A percentile compares a stretch with the other conserved stretches of the same genome.
Evolutionary conservation across 768 basidiomycete species (phyloP).

Genomic region (Russula foetens): DNA sequence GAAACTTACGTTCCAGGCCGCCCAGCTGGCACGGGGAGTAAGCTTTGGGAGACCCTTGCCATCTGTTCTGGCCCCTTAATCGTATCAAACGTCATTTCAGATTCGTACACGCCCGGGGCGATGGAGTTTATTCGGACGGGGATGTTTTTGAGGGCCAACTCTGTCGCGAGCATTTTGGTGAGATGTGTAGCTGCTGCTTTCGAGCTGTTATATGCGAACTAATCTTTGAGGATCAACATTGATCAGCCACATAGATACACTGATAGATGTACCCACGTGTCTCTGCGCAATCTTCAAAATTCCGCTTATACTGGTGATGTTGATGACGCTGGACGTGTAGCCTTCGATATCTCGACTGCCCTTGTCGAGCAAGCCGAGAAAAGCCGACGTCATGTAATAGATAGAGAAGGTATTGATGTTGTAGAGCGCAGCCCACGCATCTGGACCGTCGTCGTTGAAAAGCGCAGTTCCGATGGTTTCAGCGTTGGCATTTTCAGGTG

Average conservation of each 20-base stretch:
- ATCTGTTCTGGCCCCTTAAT: slow-evolving; percentile 39
- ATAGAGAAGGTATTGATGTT: slow-evolving; percentile 66
- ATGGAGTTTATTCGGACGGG: slow-evolving; percentile 65
- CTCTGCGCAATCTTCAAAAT: slow-evolving; percentile 61
- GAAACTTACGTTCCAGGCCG: slow-evolving; percentile 62
- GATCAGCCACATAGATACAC: background rate
- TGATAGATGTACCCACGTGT: slow-evolving; percentile 44
- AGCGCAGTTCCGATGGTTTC: slow-evolving; percentile 60
- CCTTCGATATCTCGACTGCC: slow-evolving; percentile 52
- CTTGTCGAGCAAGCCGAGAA: slow-evolving; percentile 65
- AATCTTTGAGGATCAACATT: background rate
- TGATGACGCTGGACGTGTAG: slow-evolving; percentile 61
- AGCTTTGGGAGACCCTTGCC: slow-evolving; percentile 49
- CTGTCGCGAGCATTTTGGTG: slow-evolving; percentile 70
- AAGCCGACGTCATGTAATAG: slow-evolving; percentile 70
- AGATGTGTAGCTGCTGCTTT: slow-evolving; percentile 73
- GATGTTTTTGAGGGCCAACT: slow-evolving; percentile 59
- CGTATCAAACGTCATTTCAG: slow-evolving; percentile 59
- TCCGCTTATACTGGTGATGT: slow-evolving; percentile 74
- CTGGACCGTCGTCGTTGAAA: slow-evolving; percentile 59
- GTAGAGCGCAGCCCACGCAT: slow-evolving; percentile 56
- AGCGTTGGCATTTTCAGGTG: slow-evolving; percentile 53
- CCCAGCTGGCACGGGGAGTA: slow-evolving; percentile 53
- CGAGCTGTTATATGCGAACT: slow-evolving; percentile 79
- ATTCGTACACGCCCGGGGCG: slow-evolving; percentile 68